Base-by-base conservation (phyloP, 805 yeast genomes). In the Wickerhamiella spandovensis region DNA sequence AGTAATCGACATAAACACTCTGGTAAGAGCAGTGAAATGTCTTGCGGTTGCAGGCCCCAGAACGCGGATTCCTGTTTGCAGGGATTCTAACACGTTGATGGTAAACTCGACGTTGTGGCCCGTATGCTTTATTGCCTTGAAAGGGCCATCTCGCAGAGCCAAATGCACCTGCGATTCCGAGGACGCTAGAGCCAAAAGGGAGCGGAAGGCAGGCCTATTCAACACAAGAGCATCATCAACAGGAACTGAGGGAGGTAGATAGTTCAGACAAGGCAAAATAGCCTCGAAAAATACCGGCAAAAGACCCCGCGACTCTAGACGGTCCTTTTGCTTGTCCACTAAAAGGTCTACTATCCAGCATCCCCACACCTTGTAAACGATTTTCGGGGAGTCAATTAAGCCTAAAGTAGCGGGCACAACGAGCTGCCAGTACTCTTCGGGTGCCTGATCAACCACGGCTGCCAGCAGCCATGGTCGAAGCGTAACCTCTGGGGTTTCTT, bases 141-240 rank as follows among this genome's bases (percentile, higher is more conserved):
- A 30, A 2, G 58, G 49, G 12, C 66, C 67, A 18, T 57, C 56
- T n/a, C 61, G 45, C 38, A 65, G 53, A 8, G 64, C 43, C 25
- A 39, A 48, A 46, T 63, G 52, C 35, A 23, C 43, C 15, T 48
- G 43, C 37, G 30, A 17, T 12, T 47, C 41, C 1, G 48, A 39
- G 5, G 46, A n/a, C n/a, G 63, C 75, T 3, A 70, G 70, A 46
- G 65, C 72, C 49, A 68, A 67, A 52, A 64, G 72, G 43, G 75
- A 75, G 2, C 63, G 65, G n/a, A 67, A 67, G 41, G 78, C 72
- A 51, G 66, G 51, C n/a, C 53, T 43, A 5, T 57, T 50, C 12
- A 64, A 30, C 5, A 20, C 30, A 28, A 43, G 49, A 5, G 66
- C 52, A 12, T 53, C 49, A 1, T 48, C 49, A 2, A 55, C 49